These are phyloP conservation scores for Podospora conica DNA, from an alignment of 495 filamentous ascomycete species.

Conservation along the genomic window DNA sequence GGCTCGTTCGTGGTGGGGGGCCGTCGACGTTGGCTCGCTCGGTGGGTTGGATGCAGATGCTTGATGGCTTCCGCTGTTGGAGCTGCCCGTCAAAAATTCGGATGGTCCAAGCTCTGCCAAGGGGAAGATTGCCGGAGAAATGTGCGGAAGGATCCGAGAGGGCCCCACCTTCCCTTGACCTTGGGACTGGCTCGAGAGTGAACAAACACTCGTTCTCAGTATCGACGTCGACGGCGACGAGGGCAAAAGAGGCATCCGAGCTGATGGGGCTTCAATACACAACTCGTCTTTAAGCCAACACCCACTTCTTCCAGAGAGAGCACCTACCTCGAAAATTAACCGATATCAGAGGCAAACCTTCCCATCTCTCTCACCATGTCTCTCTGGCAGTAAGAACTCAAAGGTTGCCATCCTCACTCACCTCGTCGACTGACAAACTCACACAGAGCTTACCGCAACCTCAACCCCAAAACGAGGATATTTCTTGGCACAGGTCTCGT, in stretches of 20 bases:
- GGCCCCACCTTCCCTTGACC: not conserved
- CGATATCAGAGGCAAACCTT: not conserved
- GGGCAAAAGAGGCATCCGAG: not conserved
- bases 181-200: no score
- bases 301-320: not conserved
- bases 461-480: slow-evolving; percentile 31
- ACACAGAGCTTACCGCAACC: slow-evolving; percentile 28
- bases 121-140: slow-evolving; percentile 4
- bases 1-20: not conserved
- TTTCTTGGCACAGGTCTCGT: slow-evolving; percentile 38
- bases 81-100: slow-evolving; percentile 23
- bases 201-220: no score
- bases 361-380: slow-evolving; percentile 14
- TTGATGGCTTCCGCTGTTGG: not conserved
- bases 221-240: no score
- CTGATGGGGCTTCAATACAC: not conserved
- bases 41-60: slow-evolving; percentile 6
- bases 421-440: not conserved
- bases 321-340: not conserved
- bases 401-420: not conserved
- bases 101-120: slow-evolving; percentile 25
- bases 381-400: slow-evolving; percentile 17
- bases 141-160: not conserved
- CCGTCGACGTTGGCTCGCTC: not conserved
- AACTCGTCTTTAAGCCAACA: not conserved